Percentiles rank a stretch among this genome's conserved stretches.
Evolutionary conservation across 176 grass and related monocot species (phyloP).

Genomic region (Oryza rufipogon): DNA sequence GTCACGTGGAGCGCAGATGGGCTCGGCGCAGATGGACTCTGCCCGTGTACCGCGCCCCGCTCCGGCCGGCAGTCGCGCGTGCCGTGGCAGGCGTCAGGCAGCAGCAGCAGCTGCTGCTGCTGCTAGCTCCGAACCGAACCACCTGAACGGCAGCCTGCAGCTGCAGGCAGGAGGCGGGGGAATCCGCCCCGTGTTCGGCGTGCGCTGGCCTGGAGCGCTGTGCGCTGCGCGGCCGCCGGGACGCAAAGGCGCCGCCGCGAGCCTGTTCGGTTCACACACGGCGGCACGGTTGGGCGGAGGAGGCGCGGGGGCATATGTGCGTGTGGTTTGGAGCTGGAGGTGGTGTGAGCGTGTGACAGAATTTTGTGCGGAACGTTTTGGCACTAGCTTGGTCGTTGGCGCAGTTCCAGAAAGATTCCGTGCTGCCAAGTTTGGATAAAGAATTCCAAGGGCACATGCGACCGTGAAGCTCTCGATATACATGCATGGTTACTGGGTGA

Average conservation of each 20-base stretch:
- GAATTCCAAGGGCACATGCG: constrained; percentile 19
- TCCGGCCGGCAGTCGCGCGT: constrained; percentile 7
- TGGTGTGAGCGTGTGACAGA: not conserved
- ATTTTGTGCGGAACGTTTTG: not conserved
- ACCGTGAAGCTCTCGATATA: not conserved
- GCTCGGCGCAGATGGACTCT: not conserved
- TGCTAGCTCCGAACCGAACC: not conserved
- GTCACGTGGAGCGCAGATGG: constrained; percentile 25
- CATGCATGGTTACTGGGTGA: not conserved
- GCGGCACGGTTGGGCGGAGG: not conserved
- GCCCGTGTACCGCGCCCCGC: not conserved
- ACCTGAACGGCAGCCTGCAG: not conserved
- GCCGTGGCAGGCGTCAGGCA: not conserved
- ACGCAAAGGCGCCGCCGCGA: not conserved
- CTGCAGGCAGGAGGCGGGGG: too few relatives aligned
- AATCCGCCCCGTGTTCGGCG: not conserved
- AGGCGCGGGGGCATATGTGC: not conserved
- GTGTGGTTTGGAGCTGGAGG: not conserved
- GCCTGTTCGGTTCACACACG: constrained; percentile 7
- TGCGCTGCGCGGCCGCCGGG: not conserved
- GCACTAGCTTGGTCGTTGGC: not conserved
- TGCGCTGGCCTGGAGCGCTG: not conserved
- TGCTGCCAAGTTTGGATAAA: not conserved
- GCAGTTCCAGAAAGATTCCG: constrained; percentile 38
- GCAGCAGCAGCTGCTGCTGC: too few relatives aligned